Conservation (phyloP, 2,329 filamentous ascomycete species). For the Grosmannia serpens region DNA sequence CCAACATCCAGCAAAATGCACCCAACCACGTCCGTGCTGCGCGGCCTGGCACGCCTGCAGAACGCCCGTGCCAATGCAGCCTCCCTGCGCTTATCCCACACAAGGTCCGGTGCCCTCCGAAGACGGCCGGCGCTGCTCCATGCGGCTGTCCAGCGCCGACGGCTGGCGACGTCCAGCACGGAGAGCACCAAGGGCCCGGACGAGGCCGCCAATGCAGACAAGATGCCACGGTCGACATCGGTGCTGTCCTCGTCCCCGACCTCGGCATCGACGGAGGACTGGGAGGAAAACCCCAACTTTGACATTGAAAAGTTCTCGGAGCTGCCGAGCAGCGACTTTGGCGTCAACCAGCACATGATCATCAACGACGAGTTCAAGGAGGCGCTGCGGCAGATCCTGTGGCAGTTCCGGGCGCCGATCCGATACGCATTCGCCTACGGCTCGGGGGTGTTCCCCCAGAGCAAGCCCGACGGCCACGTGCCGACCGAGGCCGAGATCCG, state of each 20-base stretch:
- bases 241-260: slow-evolving; percentile 8
- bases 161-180: neutral
- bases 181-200: neutral
- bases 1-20: slow-evolving; percentile 1
- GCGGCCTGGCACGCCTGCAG: slow-evolving; percentile 7
- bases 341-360: slow-evolving; percentile 90
- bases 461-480: slow-evolving; percentile 33
- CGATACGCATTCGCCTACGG: slow-evolving; percentile 96
- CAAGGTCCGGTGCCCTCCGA: neutral
- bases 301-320: slow-evolving; percentile 64
- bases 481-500: slow-evolving; percentile 45
- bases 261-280: slow-evolving; percentile 32
- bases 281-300: slow-evolving; percentile 65
- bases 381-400: slow-evolving; percentile 72
- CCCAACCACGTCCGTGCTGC: slow-evolving; percentile 3
- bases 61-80: neutral
- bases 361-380: slow-evolving; percentile 96
- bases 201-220: neutral
- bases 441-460: slow-evolving; percentile 88
- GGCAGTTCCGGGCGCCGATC: slow-evolving; percentile 86
- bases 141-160: neutral
- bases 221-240: slow-evolving; percentile 7
- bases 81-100: no score
- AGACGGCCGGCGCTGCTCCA: neutral
- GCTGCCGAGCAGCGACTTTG: slow-evolving; percentile 70